These are phyloP conservation scores for Nakaseomyces bracarensis DNA, from an alignment of 1,139 yeast species.

Conservation along the genomic window DNA sequence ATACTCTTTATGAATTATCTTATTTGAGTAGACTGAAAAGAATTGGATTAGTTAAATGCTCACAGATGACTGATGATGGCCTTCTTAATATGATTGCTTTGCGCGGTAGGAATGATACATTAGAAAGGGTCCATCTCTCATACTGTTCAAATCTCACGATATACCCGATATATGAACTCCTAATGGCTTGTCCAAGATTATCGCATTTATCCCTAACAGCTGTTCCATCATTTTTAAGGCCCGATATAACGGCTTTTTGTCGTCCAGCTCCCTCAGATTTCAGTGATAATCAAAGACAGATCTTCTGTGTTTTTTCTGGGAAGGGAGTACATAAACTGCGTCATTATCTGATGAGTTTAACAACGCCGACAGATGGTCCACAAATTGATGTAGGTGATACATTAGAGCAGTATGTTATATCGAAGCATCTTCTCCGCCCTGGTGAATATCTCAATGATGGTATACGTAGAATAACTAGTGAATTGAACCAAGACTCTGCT, in stretches of 20 bases:
- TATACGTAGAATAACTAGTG: conserved; percentile 24
- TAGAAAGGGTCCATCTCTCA: conserved; percentile 88
- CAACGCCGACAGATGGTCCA: conserved; percentile 31
- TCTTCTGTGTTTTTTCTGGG: conserved; percentile 92
- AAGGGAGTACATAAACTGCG: conserved; percentile 73
- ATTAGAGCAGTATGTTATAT: conserved; percentile 25
- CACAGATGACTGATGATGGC: conserved; percentile 80
- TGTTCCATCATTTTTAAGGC: conserved; percentile 74
- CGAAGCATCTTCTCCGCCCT: conserved; percentile 23
- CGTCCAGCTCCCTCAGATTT: conserved; percentile 95
- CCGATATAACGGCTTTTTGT: conserved; percentile 80
- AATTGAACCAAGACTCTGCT: conserved; percentile 30
- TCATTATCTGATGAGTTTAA: conserved; percentile 44
- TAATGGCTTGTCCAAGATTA: conserved; percentile 74
- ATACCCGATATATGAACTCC: conserved; percentile 59
- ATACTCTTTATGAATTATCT: conserved; percentile 70
- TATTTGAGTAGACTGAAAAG: conserved; percentile 74
- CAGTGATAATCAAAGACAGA: conserved; percentile 73
- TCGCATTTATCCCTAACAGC: conserved; percentile 90
- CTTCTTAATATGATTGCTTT: conserved; percentile 68
- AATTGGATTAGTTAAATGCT: conserved; percentile 89
- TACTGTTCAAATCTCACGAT: conserved; percentile 79
- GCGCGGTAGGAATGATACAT: conserved; percentile 61
- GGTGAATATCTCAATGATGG: conserved; percentile 27
- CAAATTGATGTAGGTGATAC: conserved; percentile 30